Conservation (phyloP, 2,329 filamentous ascomycete species). For the Sporothrix luriei region DNA sequence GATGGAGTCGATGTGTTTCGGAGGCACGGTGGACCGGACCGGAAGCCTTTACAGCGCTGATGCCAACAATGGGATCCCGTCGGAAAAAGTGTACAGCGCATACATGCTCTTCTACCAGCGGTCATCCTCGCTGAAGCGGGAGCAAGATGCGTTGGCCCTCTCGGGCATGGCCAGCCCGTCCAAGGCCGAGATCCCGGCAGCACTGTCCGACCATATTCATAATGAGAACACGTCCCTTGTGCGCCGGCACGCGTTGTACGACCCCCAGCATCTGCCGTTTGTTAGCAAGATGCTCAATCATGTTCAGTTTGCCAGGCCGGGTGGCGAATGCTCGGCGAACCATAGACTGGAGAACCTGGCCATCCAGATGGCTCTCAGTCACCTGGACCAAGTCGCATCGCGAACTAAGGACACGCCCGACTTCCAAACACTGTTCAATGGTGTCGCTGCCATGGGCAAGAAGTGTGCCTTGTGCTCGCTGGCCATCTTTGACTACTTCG, state of each 20-base stretch:
- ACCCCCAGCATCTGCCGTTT: conserved; percentile 69
- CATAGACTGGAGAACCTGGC: conserved; percentile 54
- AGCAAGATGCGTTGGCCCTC: conserved; percentile 52
- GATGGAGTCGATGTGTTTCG: conserved; percentile 78
- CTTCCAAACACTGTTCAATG: conserved; percentile 53
- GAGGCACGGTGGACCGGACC: conserved; percentile 55
- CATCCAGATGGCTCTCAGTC: conserved; percentile 60
- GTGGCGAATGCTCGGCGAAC: conserved; percentile 51
- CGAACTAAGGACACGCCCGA: conserved; percentile 69
- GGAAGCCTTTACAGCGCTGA: conserved; percentile 46
- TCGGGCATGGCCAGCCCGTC: conserved; percentile 46
- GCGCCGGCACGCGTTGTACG: conserved; percentile 77
- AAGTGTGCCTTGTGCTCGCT: conserved; percentile 59
- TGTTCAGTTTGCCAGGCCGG: conserved; percentile 52
- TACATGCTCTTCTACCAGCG: conserved; percentile 99
- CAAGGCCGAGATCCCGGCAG: conserved; percentile 50
- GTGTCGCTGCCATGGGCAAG: conserved; percentile 53
- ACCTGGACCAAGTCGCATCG: conserved; percentile 75
- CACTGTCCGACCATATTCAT: conserved; percentile 62
- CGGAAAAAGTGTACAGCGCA: conserved; percentile 78
- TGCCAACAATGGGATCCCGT: conserved; percentile 50
- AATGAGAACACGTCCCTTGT: conserved; percentile 73
- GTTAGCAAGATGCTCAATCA: conserved; percentile 63
- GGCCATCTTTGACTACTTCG: conserved; percentile 64
- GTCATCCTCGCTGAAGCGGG: conserved; percentile 62